Evolutionary conservation across 495 filamentous ascomycete species (phyloP), one percentile per base, ranked within the genome.

Genomic region (Penicillium cinerascens): DNA sequence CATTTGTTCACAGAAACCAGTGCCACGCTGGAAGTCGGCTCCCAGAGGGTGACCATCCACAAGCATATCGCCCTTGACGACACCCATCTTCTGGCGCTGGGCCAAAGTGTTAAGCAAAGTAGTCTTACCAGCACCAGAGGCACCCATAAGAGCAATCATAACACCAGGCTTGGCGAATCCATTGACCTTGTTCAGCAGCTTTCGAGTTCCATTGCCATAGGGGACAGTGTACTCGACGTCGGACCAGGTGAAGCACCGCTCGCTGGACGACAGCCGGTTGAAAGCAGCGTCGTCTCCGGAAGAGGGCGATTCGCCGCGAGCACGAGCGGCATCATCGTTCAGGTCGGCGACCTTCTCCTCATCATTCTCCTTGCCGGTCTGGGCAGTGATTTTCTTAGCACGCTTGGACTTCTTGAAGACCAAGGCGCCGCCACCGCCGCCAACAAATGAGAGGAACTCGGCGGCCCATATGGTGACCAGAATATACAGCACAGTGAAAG

Each of bases 1-100:
- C 73, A 88, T 88, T 66, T 96, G 91, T 65, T 95, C 83, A 57
- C 87, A 89, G 69, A 89, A 95, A 25, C 91, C 91, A 33, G 89
- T 92, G 17, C 80, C 79, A 18, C 91, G 80, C 61, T 92, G 88
- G 68, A 95, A 96, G 21, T 87, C 84, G 8, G 72, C 63, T 0
- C 79, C 83, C 0, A 91, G 77, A 0, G 79, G 70, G 25, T 80
- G 79, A 16, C 90, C 91, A 57, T 95, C 87, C 4, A 95, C 86
- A 11, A 91, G 76, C 80, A 92, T 88, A 20, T 86, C 78, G 11
- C 89, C 89, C 6, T 67, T 68, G 13, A 92, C 75, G 2, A 89
- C 80, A 22, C 91, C 91, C 56, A 79, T 80, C 16, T 76, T 84
- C 62, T 90, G 83, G 10, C 90, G 82, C 55, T 95, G 89, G 4